Percentiles rank a stretch among this genome's conserved stretches.
Conservation (phyloP, 1,139 yeast genomes). For the Saccharomyces hybrid region DNA sequence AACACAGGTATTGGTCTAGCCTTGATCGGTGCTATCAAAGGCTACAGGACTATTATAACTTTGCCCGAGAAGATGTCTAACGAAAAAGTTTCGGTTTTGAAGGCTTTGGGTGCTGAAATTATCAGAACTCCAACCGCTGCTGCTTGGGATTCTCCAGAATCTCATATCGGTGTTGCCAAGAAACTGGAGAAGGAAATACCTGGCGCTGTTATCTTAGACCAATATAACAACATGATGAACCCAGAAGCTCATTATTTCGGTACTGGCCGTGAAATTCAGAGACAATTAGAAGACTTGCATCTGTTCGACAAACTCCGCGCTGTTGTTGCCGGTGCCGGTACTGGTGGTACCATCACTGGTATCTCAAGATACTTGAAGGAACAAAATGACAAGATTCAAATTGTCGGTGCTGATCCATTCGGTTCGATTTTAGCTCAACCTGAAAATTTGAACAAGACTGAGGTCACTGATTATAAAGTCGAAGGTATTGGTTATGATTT, state of each 20-base stretch:
- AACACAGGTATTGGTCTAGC: slow-evolving; percentile 89
- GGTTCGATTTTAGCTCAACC: slow-evolving; percentile 85
- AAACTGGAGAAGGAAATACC: slow-evolving; percentile 79
- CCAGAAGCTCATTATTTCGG: slow-evolving; percentile 82
- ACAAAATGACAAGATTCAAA: slow-evolving; percentile 52
- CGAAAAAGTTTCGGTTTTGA: slow-evolving; percentile 81
- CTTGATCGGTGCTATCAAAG: slow-evolving; percentile 77
- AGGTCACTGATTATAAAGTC: slow-evolving; percentile 59
- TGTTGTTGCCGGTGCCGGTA: slow-evolving; percentile 86
- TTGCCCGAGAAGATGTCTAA: slow-evolving; percentile 91
- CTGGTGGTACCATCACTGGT: slow-evolving; percentile 88
- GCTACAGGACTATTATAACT: slow-evolving; percentile 82
- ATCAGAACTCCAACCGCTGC: slow-evolving; percentile 91
- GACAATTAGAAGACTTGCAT: slow-evolving; percentile 39
- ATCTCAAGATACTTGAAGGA: slow-evolving; percentile 71
- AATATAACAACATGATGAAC: slow-evolving; percentile 70
- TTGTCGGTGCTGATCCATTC: slow-evolving; percentile 79
- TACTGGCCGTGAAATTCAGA: slow-evolving; percentile 83
- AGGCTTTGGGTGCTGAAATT: slow-evolving; percentile 86
- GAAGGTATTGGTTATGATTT: slow-evolving; percentile 93
- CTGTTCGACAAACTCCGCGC: slow-evolving; percentile 65
- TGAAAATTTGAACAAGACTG: slow-evolving; percentile 56
- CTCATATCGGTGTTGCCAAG: slow-evolving; percentile 84
- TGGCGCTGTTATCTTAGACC: slow-evolving; percentile 79
- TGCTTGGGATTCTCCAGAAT: slow-evolving; percentile 89